These are phyloP conservation scores for Zasmidium cellare DNA, from an alignment of 2,329 filamentous ascomycete genomes.

Conservation along the genomic window DNA sequence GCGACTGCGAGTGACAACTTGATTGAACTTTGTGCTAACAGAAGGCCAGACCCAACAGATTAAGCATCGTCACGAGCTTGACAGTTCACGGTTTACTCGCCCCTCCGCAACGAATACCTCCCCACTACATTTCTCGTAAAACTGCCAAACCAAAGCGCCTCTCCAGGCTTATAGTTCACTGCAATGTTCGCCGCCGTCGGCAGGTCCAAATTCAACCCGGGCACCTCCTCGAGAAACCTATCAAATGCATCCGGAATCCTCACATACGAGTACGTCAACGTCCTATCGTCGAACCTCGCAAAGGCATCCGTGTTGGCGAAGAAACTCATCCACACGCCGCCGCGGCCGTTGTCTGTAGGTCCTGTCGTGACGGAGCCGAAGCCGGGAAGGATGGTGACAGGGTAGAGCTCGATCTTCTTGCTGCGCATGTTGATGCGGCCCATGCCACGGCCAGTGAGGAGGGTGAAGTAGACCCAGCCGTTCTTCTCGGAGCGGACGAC, in stretches of 20 bases:
- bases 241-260: slow-evolving; percentile 3
- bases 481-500: slow-evolving; percentile 17
- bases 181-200: slow-evolving; percentile 10
- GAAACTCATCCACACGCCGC: slow-evolving; percentile 16
- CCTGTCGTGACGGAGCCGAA: slow-evolving; percentile 18
- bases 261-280: slow-evolving; percentile 13
- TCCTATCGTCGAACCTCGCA: slow-evolving; percentile 15
- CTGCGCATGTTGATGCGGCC: slow-evolving; percentile 20
- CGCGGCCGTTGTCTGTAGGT: slow-evolving; percentile 10
- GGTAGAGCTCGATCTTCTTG: slow-evolving; percentile 13
- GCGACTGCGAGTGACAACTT: too few relatives aligned
- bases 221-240: slow-evolving; percentile 5
- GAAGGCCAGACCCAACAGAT: too few relatives aligned
- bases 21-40: too few relatives aligned
- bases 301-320: slow-evolving; percentile 14
- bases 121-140: slow-evolving; percentile 7
- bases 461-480: slow-evolving; percentile 19
- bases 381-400: slow-evolving; percentile 8
- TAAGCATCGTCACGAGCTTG: slow-evolving; percentile 1
- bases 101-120: background rate
- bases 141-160: slow-evolving; percentile 14
- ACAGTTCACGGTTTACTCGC: background rate
- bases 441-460: slow-evolving; percentile 14
- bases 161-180: slow-evolving; percentile 18
- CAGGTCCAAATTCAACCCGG: slow-evolving; percentile 13